Evolutionary conservation across 176 grass and related monocot species (phyloP).

Genomic region (Dactylis glomerata): DNA sequence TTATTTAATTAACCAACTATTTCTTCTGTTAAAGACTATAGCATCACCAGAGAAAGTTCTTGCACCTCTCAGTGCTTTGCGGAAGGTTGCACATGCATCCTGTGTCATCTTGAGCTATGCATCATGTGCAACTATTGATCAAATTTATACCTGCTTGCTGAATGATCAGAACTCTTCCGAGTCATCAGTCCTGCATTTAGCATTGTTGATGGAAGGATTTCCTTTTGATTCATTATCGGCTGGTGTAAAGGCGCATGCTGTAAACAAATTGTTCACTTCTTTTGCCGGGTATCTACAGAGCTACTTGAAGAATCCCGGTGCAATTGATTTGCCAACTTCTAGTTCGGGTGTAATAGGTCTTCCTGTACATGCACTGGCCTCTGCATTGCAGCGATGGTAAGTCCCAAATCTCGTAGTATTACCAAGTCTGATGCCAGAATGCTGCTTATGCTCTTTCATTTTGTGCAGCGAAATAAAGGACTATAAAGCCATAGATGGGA

Average conservation of each 20-base stretch:
- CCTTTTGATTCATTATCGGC: slow-evolving; percentile 74
- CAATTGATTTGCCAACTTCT: slow-evolving; percentile 25
- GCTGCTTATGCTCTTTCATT: background rate
- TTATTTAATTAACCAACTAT: slow-evolving; percentile 53
- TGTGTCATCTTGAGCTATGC: slow-evolving; percentile 70
- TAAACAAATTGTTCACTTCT: slow-evolving; percentile 52
- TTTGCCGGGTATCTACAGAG: slow-evolving; percentile 66
- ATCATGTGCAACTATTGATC: slow-evolving; percentile 54
- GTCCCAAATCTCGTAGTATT: slow-evolving; percentile 14
- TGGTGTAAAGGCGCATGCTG: slow-evolving; percentile 48
- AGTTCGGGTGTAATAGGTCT: slow-evolving; percentile 41
- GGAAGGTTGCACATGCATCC: slow-evolving; percentile 51
- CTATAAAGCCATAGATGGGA: slow-evolving; percentile 43
- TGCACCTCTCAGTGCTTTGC: slow-evolving; percentile 46
- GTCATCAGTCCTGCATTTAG: slow-evolving; percentile 42
- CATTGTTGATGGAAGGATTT: slow-evolving; percentile 82
- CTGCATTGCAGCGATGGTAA: slow-evolving; percentile 71
- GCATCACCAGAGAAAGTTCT: slow-evolving; percentile 53
- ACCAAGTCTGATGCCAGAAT: slow-evolving; percentile 24
- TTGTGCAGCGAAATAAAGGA: slow-evolving; percentile 59
- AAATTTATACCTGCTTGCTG: slow-evolving; percentile 52
- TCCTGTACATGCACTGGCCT: slow-evolving; percentile 80
- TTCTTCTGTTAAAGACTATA: slow-evolving; percentile 57
- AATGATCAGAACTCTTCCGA: slow-evolving; percentile 50
- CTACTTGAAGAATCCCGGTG: slow-evolving; percentile 46